phyloP scores from a whole-genome alignment of 192 early-diverging fungal species.

The Linnemannia zychae region DNA sequence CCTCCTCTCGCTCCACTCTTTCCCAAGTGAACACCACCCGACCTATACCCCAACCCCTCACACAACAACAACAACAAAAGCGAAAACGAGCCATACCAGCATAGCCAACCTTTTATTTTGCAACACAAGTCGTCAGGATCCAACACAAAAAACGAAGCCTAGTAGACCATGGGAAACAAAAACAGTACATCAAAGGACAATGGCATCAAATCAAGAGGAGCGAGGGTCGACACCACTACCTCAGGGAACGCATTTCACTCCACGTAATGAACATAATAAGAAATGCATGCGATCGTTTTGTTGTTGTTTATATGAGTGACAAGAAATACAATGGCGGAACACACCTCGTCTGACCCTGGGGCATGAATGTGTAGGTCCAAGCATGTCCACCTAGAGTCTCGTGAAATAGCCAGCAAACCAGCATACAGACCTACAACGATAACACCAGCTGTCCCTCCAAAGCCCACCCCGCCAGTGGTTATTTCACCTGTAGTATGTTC shows the following conservation, averaged over 20 bases:
- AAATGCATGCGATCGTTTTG: background rate
- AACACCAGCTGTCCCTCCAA: background rate
- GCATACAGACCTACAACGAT: constrained; percentile 20
- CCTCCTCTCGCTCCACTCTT: background rate
- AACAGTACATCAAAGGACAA: constrained; percentile 29
- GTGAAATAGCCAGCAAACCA: constrained; percentile 5
- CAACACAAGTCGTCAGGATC: background rate
- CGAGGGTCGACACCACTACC: constrained; percentile 35
- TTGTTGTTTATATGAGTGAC: background rate
- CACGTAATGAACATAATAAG: constrained; percentile 19
- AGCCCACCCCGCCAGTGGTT: background rate
- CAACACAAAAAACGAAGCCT: background rate
- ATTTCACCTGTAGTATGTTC: constrained; percentile 3
- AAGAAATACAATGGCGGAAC: background rate
- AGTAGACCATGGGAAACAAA: constrained; percentile 45
- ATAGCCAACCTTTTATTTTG: background rate
- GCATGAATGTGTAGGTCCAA: constrained; percentile 27
- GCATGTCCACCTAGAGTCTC: constrained; percentile 10
- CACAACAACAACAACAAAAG: background rate
- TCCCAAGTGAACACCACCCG: background rate
- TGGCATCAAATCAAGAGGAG: constrained; percentile 41
- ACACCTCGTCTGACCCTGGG: constrained; percentile 18
- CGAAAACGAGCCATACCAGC: background rate
- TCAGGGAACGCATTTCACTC: constrained; percentile 28
- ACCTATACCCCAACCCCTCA: background rate